These are phyloP conservation scores for Tetragonia tetragonoides DNA, from an alignment of 148 eudicot species.

Conservation along the genomic window DNA sequence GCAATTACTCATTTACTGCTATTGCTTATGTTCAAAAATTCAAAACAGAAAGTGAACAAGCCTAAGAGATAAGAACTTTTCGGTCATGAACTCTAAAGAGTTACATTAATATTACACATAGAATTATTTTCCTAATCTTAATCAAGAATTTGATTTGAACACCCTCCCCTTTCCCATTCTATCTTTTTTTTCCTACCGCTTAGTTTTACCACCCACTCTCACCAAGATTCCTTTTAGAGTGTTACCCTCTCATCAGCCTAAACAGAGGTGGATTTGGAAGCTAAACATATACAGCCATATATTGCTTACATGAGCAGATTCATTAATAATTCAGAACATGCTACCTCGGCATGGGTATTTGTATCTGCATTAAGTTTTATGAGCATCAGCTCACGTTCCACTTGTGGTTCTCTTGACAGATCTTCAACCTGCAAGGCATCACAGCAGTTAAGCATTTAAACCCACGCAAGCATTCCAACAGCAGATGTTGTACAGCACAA, in stretches of 20 bases:
- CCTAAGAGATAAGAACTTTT: no score
- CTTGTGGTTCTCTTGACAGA: constrained; percentile 78
- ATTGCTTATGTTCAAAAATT: no score
- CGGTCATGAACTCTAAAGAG: not conserved
- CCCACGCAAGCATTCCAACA: not conserved
- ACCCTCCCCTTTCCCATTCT: no score
- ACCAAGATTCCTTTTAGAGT: no score
- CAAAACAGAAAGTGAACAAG: no score
- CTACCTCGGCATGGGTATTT: constrained; percentile 64
- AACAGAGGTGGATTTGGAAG: no score
- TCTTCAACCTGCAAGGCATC: constrained; percentile 64
- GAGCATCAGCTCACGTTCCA: constrained; percentile 92
- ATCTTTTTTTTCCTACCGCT: no score
- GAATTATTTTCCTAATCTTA: no score
- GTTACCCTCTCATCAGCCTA: no score
- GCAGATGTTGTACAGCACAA: not conserved
- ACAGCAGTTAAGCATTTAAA: not conserved
- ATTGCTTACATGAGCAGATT: not conserved
- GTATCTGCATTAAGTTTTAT: constrained; percentile 70
- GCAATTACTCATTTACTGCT: no score
- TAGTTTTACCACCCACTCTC: no score
- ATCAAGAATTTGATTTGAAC: no score
- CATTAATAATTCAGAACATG: not conserved
- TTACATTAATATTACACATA: not conserved
- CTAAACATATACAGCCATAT: not conserved